phyloP scores from a whole-genome alignment of 2,329 filamentous ascomycete genomes.

The Pestalotiopsis fici region DNA sequence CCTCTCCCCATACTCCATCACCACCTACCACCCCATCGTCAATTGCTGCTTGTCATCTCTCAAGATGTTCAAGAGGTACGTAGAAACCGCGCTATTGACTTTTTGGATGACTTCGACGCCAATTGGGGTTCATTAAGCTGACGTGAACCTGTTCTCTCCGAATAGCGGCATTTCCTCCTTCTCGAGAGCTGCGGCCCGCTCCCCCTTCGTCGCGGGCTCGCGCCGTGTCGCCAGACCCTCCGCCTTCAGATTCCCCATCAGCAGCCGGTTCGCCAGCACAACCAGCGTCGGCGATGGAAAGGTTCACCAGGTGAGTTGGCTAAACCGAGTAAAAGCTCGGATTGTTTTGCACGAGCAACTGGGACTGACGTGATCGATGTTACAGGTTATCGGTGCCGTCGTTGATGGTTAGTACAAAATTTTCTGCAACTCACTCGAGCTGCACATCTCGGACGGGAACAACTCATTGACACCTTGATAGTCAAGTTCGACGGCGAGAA shows the following conservation, averaged over 20 bases:
- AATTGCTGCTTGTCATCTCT: constrained; percentile 68
- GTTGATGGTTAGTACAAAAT: constrained; percentile 79
- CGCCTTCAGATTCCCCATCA: constrained; percentile 54
- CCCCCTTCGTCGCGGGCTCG: constrained; percentile 58
- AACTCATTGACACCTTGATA: constrained; percentile 42
- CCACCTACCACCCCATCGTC: constrained; percentile 57
- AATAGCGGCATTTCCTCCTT: constrained; percentile 67
- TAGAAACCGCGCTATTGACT: constrained; percentile 33
- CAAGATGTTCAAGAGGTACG: constrained; percentile 85
- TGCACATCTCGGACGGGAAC: neutral
- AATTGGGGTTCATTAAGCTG: constrained; percentile 57
- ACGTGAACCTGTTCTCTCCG: constrained; percentile 32
- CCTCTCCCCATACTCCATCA: constrained; percentile 39
- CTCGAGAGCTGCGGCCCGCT: constrained; percentile 63
- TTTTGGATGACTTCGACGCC: constrained; percentile 26
- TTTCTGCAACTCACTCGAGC: constrained; percentile 6
- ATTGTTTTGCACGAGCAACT: constrained; percentile 5
- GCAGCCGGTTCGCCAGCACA: constrained; percentile 61
- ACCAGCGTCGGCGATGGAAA: constrained; percentile 62
- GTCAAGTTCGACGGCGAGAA: constrained; percentile 96
- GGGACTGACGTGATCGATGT: constrained; percentile 58
- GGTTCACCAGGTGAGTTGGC: constrained; percentile 63
- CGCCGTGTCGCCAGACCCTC: constrained; percentile 61
- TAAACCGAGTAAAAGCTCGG: neutral
- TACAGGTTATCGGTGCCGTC: constrained; percentile 96